Base-by-base conservation (phyloP, 805 yeast species). In the Tetrapisispora namnaoensis region DNA sequence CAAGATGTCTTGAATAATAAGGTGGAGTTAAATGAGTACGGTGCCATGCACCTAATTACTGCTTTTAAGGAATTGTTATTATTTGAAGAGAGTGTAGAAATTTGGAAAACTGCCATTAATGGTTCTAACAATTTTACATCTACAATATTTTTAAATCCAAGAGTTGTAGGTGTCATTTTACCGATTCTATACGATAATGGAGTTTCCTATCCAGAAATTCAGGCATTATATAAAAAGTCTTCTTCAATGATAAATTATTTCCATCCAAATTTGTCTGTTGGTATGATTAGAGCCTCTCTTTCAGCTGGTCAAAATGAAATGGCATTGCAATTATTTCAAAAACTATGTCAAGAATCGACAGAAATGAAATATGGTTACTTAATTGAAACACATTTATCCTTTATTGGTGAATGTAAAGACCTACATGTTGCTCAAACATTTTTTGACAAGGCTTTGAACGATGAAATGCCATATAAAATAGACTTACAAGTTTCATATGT, bases 321-420 rank as follows among this genome's bases (percentile, higher is more conserved):
- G 50, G 93, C 89, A 2, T 68, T 86, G 50, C 75, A 74, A 45
- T 68, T 76, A 43, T 82, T 83, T 62, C 78, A 76, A 56, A 73
- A 73, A 38, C 65, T 84, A 50, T 76, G 82, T 54, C 68, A 71
- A 32, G 36, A 42, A 42, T 43, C 48, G 14, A 47, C 47, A 32
- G 43, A 49, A 21, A 40, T 34, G 47, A 52, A 51, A 34, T 52
- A 50, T 36, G 51, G 78, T 46, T 74, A 81, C 27, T 68, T 83
- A 62, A 73, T 81, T 28, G 84, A 82, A 63, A 81, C 85, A 40
- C 95, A 86, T 68, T 70, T 83, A 50, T 71, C 80, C 8, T 85
- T 86, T 57, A 81, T 86, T 61, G 90, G 91, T 35, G 77, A 76
- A 52, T 82, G 86, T 63, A 77, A 76, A 59, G 87, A 86, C 60